A percentile compares a stretch with the other conserved stretches of the same genome.
Evolutionary conservation across 2,329 filamentous ascomycete species (phyloP).

Genomic region (Ceratocystis eucalypticola): DNA sequence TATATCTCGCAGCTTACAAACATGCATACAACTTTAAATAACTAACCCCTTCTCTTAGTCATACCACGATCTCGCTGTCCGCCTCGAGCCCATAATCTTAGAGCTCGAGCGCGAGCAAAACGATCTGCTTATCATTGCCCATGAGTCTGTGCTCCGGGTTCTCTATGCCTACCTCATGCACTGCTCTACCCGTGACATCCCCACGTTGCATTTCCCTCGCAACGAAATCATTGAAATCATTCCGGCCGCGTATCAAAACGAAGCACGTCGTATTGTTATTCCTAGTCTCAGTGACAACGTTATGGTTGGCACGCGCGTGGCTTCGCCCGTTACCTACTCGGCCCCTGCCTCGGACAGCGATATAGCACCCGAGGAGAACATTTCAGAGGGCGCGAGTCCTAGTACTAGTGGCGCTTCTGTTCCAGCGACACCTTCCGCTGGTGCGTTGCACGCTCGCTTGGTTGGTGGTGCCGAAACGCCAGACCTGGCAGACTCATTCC

Average conservation of each 20-base stretch:
- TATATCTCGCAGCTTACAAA: slow-evolving; percentile 28
- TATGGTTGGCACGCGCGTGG: slow-evolving; percentile 41
- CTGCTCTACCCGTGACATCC: slow-evolving; percentile 89
- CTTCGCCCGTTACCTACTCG: slow-evolving; percentile 14
- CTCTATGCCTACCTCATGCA: slow-evolving; percentile 98
- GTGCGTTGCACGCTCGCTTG: slow-evolving; percentile 3
- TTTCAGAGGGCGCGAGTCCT: neutral
- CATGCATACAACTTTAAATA: too few species aligned
- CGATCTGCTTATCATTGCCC: slow-evolving; percentile 93
- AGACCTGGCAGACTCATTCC: slow-evolving; percentile 16
- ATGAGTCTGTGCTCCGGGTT: slow-evolving; percentile 93
- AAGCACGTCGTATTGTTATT: slow-evolving; percentile 81
- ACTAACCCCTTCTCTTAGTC: slow-evolving; percentile 43
- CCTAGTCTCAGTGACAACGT: slow-evolving; percentile 52
- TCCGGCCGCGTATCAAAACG: slow-evolving; percentile 92
- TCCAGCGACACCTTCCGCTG: neutral
- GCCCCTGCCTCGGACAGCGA: slow-evolving; percentile 1
- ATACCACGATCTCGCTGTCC: slow-evolving; percentile 96
- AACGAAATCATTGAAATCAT: slow-evolving; percentile 99
- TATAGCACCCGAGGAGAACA: slow-evolving; percentile 6
- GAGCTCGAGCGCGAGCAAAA: slow-evolving; percentile 95
- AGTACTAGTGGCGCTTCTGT: neutral
- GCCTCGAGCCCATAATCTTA: slow-evolving; percentile 91
- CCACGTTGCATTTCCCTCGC: slow-evolving; percentile 80
- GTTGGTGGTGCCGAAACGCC: slow-evolving; percentile 9